Evolutionary conservation across 495 filamentous ascomycete genomes (phyloP).

Genomic region (Penicillium longicatenatum): DNA sequence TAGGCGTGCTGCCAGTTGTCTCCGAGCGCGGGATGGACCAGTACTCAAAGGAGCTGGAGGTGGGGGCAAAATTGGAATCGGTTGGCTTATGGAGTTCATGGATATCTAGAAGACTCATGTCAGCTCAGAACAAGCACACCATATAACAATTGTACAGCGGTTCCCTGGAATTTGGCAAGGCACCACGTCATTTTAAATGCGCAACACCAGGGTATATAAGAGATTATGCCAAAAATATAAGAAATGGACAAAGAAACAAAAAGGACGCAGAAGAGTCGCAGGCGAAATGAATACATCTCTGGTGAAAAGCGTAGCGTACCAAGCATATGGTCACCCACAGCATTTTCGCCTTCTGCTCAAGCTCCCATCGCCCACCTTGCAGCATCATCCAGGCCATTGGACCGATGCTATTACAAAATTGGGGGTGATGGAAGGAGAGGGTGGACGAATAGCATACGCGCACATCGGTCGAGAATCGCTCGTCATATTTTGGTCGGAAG

Average conservation of each 20-base stretch:
- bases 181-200: not conserved
- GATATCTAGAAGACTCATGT: slow-evolving; percentile 29
- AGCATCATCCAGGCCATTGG: not conserved
- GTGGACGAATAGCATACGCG: slow-evolving; percentile 8
- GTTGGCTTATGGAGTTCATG: slow-evolving; percentile 41
- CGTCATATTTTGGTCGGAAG: slow-evolving; percentile 54
- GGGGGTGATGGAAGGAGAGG: slow-evolving; percentile 10
- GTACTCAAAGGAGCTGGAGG: slow-evolving; percentile 62
- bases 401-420: not conserved
- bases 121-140: not conserved
- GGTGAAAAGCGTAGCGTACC: slow-evolving; percentile 4
- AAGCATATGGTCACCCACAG: not conserved
- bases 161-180: not conserved
- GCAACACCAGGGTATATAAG: not conserved
- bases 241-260: not conserved
- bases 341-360: slow-evolving; percentile 3
- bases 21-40: slow-evolving; percentile 80
- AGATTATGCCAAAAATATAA: not conserved
- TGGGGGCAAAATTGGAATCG: slow-evolving; percentile 49
- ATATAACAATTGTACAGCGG: not conserved
- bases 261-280: slow-evolving; percentile 1
- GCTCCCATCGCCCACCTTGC: slow-evolving; percentile 3
- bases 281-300: not conserved
- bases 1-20: slow-evolving; percentile 80
- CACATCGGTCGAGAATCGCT: slow-evolving; percentile 39